Conservation (phyloP, 176 grass and related monocot genomes). For the Hordeum vulgare region DNA sequence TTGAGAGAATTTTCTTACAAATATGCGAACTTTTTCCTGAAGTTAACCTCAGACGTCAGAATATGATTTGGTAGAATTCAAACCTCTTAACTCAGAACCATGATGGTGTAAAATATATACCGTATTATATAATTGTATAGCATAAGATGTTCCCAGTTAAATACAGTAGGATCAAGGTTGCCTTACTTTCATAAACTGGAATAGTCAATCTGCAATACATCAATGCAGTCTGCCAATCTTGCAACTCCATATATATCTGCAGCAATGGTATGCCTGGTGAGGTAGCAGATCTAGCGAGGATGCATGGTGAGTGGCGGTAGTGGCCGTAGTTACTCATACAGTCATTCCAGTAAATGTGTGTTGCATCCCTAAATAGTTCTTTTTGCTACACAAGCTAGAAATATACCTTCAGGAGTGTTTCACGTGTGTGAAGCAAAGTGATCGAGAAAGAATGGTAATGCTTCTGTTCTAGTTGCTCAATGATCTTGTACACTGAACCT, state of each 20-base stretch:
- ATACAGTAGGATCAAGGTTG: slow-evolving; percentile 8
- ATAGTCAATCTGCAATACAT: slow-evolving; percentile 82
- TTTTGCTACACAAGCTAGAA: not conserved
- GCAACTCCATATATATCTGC: slow-evolving; percentile 78
- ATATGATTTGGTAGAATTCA: not conserved
- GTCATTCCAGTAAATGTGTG: not conserved
- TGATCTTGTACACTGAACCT: slow-evolving; percentile 50
- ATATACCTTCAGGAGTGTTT: slow-evolving; percentile 86
- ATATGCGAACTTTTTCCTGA: not conserved
- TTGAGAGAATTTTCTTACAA: slow-evolving; percentile 3
- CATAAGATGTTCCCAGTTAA: slow-evolving; percentile 11
- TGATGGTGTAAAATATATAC: not conserved
- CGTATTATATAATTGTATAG: not conserved
- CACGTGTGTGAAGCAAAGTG: slow-evolving; percentile 62
- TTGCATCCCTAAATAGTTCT: not conserved
- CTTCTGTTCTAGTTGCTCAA: slow-evolving; percentile 52
- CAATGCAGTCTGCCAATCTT: slow-evolving; percentile 71
- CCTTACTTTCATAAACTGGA: slow-evolving; percentile 80
- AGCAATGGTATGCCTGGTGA: slow-evolving; percentile 13
- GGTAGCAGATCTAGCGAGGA: not conserved
- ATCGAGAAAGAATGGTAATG: slow-evolving; percentile 65
- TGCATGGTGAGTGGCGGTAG: not conserved
- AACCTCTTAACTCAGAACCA: not conserved
- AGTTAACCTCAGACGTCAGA: not conserved
- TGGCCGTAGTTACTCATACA: not conserved